Conservation (phyloP, 2,329 filamentous ascomycete genomes). For the Passalora sequoiae region DNA sequence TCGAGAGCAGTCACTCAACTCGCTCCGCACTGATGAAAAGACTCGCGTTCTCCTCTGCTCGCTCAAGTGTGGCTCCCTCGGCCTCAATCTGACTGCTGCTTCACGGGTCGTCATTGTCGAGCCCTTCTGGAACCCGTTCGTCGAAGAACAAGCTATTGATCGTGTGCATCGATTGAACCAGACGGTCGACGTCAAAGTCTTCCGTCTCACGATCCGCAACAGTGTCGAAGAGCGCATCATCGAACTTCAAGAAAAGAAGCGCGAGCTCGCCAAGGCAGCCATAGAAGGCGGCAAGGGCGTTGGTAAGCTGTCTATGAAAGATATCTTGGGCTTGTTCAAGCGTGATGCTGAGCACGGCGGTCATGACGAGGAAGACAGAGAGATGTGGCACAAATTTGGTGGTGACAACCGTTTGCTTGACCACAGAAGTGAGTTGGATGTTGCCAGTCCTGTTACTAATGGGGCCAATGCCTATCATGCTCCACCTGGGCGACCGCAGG, state of each 20-base stretch:
- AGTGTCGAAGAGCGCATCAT: constrained; percentile 92
- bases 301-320: constrained; percentile 83
- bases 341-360: constrained; percentile 54
- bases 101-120: constrained; percentile 91
- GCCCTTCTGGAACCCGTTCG: constrained; percentile 97
- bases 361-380: constrained; percentile 37
- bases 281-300: constrained; percentile 77
- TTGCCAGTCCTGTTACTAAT: constrained; percentile 4
- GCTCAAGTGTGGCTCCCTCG: constrained; percentile 86
- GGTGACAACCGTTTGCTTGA: constrained; percentile 35
- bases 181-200: constrained; percentile 88
- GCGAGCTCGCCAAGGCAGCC: constrained; percentile 81
- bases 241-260: constrained; percentile 90
- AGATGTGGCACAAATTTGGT: constrained; percentile 35
- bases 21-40: constrained; percentile 66
- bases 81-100: constrained; percentile 89
- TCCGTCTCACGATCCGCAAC: constrained; percentile 80
- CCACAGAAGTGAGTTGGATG: constrained; percentile 12
- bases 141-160: constrained; percentile 78
- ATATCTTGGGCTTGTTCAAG: constrained; percentile 86
- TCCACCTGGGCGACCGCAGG: constrained; percentile 16
- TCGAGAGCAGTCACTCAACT: constrained; percentile 77
- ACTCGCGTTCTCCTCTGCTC: constrained; percentile 86
- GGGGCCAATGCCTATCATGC: constrained; percentile 8
- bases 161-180: constrained; percentile 97